Evolutionary conservation across 2,329 filamentous ascomycete genomes (phyloP).

Genomic region (Sphaerostilbella broomeana): DNA sequence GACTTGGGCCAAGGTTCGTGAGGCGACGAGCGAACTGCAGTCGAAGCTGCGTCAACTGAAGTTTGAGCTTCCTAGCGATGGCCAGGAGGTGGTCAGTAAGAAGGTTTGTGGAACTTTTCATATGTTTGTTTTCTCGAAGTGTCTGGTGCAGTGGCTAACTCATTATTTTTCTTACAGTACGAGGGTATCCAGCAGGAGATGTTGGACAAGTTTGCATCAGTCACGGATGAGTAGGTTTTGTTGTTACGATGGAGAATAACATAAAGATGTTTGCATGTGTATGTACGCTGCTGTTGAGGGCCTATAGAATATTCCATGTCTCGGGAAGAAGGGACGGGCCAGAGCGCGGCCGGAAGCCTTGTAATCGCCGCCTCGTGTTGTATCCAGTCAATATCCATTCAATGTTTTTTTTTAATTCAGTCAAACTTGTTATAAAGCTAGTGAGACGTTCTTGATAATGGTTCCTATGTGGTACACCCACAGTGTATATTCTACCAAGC

Average conservation of each 20-base stretch:
- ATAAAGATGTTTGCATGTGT: constrained; percentile 12
- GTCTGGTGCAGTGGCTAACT: constrained; percentile 24
- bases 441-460: too few species aligned
- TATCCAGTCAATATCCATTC: constrained; percentile 21
- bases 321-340: constrained; percentile 13
- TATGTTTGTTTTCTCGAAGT: not conserved
- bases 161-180: constrained; percentile 58
- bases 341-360: constrained; percentile 15
- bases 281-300: constrained; percentile 15
- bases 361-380: constrained; percentile 21
- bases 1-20: constrained; percentile 86
- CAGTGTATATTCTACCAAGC: not conserved
- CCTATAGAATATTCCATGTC: constrained; percentile 22
- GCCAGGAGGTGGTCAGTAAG: constrained; percentile 72
- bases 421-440: not conserved
- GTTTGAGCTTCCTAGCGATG: constrained; percentile 87
- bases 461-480: too few species aligned
- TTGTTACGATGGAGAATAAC: constrained; percentile 4
- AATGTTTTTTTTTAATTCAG: constrained; percentile 7
- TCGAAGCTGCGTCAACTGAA: constrained; percentile 83
- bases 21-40: constrained; percentile 83
- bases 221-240: constrained; percentile 77
- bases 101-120: constrained; percentile 57
- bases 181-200: constrained; percentile 85
- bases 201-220: constrained; percentile 95